Conservation (phyloP, 1,139 yeast genomes). For the Eremothecium sinecaudum region DNA sequence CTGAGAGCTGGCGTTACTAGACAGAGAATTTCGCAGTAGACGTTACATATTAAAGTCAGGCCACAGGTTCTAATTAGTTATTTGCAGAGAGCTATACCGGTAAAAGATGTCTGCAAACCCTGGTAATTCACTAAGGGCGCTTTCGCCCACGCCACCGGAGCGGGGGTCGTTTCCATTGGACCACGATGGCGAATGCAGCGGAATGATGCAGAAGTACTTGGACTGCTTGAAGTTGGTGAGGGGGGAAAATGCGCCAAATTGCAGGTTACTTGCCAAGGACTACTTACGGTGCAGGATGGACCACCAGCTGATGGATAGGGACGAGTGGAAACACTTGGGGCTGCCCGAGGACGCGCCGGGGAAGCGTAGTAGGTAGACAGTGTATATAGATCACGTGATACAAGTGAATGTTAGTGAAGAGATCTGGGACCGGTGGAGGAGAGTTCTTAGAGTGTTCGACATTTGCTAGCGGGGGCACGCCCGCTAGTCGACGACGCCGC, state of each 20-base stretch:
- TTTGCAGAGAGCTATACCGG: too few species aligned
- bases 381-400: too few species aligned
- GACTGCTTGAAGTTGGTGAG: constrained; percentile 68
- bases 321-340: constrained; percentile 77
- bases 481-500: too few species aligned
- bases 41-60: too few species aligned
- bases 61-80: too few species aligned
- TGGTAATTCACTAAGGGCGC: constrained; percentile 40
- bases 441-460: too few species aligned
- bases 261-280: constrained; percentile 71
- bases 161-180: constrained; percentile 94
- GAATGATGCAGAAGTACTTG: constrained; percentile 65
- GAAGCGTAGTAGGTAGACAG: too few species aligned
- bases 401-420: too few species aligned
- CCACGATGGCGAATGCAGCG: constrained; percentile 79
- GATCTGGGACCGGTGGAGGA: too few species aligned
- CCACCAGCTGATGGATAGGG: constrained; percentile 71
- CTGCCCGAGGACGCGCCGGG: constrained; percentile 77
- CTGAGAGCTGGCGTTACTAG: too few species aligned
- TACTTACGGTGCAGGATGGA: constrained; percentile 89
- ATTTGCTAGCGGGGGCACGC: too few species aligned
- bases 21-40: too few species aligned
- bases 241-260: constrained; percentile 82
- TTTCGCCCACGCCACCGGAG: constrained; percentile 90
- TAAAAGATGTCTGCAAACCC: constrained; percentile 28